Percentiles rank a stretch among this genome's conserved stretches.
phyloP scores from a whole-genome alignment of 1,139 yeast species.

The Meyerozyma guilliermondii region DNA sequence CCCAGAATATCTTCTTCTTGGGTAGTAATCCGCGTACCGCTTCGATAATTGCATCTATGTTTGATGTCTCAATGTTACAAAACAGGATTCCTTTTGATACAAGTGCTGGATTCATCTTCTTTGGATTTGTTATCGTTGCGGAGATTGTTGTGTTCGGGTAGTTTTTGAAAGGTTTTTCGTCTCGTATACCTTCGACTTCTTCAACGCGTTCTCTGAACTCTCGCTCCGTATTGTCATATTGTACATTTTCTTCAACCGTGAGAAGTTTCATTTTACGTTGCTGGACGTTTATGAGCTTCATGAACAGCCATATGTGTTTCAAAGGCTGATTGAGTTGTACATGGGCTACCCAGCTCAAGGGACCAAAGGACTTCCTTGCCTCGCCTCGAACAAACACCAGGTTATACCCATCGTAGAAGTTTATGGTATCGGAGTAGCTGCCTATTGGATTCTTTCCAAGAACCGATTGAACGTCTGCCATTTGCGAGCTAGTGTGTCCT shows the following conservation, averaged over 20 bases:
- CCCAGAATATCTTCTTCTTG: slow-evolving; percentile 31
- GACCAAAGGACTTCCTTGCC: slow-evolving; percentile 19
- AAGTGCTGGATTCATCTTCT: neutral
- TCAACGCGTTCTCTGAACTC: slow-evolving; percentile 1
- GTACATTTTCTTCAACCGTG: neutral
- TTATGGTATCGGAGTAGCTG: slow-evolving; percentile 22
- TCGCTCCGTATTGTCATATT: neutral
- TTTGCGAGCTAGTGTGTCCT: no score
- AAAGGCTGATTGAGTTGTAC: slow-evolving; percentile 22
- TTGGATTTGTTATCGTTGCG: neutral
- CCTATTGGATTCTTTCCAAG: slow-evolving; percentile 11
- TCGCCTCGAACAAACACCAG: slow-evolving; percentile 19
- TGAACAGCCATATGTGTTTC: slow-evolving; percentile 8
- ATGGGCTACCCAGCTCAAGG: slow-evolving; percentile 32
- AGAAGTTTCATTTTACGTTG: slow-evolving; percentile 2
- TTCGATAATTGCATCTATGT: neutral
- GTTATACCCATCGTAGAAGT: slow-evolving; percentile 28
- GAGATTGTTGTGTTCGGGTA: neutral
- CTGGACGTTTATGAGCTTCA: neutral
- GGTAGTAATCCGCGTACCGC: slow-evolving; percentile 26
- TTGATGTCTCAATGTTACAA: neutral
- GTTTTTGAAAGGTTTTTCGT: neutral
- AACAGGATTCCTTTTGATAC: neutral
- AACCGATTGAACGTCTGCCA: neutral
- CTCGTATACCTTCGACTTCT: neutral